phyloP scores from a whole-genome alignment of 73 alveolate genomes.

The Blepharisma japonicum region DNA sequence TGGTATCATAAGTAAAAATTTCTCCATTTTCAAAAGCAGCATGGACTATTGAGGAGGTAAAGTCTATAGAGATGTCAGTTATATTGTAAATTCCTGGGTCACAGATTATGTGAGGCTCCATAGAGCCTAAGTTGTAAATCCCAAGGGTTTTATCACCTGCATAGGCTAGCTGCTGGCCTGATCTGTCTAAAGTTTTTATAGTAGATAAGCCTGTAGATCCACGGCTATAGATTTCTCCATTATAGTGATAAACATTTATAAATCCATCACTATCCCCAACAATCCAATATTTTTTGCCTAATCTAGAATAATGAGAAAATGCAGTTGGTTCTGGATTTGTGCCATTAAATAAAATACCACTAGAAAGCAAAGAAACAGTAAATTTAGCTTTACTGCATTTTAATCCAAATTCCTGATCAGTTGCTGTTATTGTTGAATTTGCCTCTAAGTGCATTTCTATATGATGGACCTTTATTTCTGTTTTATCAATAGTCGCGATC shows the following conservation, averaged over 20 bases:
- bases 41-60: not conserved
- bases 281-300: slow-evolving; percentile 29
- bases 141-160: slow-evolving; percentile 15
- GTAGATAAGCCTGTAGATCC: not conserved
- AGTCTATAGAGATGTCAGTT: not conserved
- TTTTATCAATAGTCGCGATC: no score
- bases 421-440: not conserved
- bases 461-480: no score
- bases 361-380: not conserved
- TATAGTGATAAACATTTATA: not conserved
- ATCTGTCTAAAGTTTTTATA: not conserved
- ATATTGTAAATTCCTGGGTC: slow-evolving; percentile 13
- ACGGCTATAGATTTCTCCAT: not conserved
- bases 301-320: slow-evolving; percentile 3
- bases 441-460: not conserved
- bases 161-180: not conserved
- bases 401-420: not conserved
- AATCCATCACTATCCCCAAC: slow-evolving; percentile 5
- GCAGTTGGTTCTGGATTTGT: slow-evolving; percentile 3
- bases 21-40: slow-evolving; percentile 4
- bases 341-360: not conserved
- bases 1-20: slow-evolving; percentile 23
- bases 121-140: not conserved
- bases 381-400: not conserved
- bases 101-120: slow-evolving; percentile 1